Evolutionary conservation across 139 green algal genomes (phyloP).

Genomic region (Trebouxia sp.): DNA sequence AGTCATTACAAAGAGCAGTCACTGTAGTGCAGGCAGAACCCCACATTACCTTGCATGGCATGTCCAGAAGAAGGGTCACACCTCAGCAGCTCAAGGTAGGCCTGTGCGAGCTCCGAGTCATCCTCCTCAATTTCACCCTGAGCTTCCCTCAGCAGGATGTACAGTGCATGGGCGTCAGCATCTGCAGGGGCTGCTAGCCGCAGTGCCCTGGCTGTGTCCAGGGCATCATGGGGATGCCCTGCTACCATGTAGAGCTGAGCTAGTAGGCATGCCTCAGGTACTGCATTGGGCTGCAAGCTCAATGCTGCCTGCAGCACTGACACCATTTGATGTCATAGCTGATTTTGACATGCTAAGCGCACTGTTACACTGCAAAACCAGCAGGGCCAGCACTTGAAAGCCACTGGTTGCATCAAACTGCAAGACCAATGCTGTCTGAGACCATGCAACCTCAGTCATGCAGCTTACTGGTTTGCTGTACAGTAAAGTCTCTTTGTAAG

Average conservation of each 20-base stretch:
- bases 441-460: too few relatives aligned
- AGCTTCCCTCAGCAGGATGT: background rate
- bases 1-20: too few relatives aligned
- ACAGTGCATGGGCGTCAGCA: background rate
- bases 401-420: too few relatives aligned
- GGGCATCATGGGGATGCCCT: conserved; percentile 1
- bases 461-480: too few relatives aligned
- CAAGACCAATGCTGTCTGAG: too few relatives aligned
- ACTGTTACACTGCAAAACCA: too few relatives aligned
- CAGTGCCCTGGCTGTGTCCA: conserved; percentile 3
- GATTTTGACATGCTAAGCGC: too few relatives aligned
- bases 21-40: too few relatives aligned
- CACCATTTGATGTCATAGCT: too few relatives aligned
- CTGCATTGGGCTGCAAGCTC: background rate
- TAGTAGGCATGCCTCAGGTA: background rate
- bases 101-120: background rate
- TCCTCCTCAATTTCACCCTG: background rate
- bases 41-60: background rate
- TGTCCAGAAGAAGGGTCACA: background rate
- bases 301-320: background rate
- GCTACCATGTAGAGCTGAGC: conserved; percentile 14
- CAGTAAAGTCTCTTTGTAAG: too few relatives aligned
- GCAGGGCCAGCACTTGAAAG: too few relatives aligned
- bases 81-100: background rate
- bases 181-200: background rate